Percentiles rank a stretch among this genome's conserved stretches.
Evolutionary conservation across 73 alveolate species (phyloP).

Genomic region (Paramecium bursaria): DNA sequence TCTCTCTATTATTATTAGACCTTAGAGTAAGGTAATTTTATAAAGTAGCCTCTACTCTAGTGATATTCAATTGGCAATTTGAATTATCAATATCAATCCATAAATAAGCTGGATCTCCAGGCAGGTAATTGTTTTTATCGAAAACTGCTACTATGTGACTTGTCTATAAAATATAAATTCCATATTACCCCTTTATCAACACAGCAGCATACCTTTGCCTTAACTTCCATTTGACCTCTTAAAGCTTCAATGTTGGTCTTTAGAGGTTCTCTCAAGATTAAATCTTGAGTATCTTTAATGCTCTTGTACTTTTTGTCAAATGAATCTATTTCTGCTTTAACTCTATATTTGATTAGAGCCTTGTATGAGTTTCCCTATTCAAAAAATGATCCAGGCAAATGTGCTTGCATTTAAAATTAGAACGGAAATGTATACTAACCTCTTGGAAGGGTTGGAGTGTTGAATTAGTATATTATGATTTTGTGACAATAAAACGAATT

Average conservation of each 20-base stretch:
- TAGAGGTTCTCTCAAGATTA: conserved; percentile 65
- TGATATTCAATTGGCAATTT: conserved; percentile 54
- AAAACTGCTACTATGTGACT: conserved; percentile 59
- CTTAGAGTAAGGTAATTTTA: conserved; percentile 53
- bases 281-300: conserved; percentile 25
- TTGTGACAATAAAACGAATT: conserved; percentile 32
- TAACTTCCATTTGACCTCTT: conserved; percentile 65
- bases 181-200: conserved; percentile 48
- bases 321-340: conserved; percentile 60
- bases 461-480: background rate
- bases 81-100: conserved; percentile 68
- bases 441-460: conserved; percentile 2
- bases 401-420: conserved; percentile 6
- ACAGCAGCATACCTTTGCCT: conserved; percentile 66
- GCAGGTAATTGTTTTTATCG: conserved; percentile 65
- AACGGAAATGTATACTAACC: conserved; percentile 54
- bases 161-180: background rate
- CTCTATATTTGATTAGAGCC: conserved; percentile 57
- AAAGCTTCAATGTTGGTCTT: conserved; percentile 31
- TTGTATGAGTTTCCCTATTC: conserved; percentile 50
- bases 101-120: conserved; percentile 67
- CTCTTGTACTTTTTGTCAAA: conserved; percentile 18
- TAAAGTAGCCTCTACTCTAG: conserved; percentile 15
- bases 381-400: conserved; percentile 59
- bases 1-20: conserved; percentile 54